Evolutionary conservation across 139 green algal species (phyloP).

Genomic region (Micractinium sp.): DNA sequence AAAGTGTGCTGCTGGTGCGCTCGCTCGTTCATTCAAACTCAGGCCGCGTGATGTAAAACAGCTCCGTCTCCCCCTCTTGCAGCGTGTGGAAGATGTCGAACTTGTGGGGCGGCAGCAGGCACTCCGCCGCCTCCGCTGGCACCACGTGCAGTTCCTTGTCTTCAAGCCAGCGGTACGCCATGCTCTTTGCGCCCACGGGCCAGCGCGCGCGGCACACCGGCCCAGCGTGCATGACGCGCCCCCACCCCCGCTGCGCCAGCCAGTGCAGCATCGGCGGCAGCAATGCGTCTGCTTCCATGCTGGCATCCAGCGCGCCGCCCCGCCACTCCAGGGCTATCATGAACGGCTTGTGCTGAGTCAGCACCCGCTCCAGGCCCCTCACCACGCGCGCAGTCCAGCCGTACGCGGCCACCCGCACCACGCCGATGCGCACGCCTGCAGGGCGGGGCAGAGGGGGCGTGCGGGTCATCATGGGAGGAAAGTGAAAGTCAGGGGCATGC

Average conservation of each 20-base stretch:
- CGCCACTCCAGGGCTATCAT: background rate
- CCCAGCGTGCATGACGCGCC: background rate
- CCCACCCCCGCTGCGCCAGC: background rate
- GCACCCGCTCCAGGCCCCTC: background rate
- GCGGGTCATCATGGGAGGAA: too few species aligned
- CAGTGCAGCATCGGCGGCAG: background rate
- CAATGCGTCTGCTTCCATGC: background rate
- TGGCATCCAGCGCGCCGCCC: background rate
- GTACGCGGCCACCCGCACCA: background rate
- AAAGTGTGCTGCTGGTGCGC: background rate
- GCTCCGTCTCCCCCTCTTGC: background rate
- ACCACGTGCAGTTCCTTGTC: background rate
- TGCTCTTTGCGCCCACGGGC: background rate
- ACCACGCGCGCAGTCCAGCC: background rate
- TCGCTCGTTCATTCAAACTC: background rate
- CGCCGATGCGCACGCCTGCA: background rate
- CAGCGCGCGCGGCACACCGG: background rate
- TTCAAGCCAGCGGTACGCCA: background rate
- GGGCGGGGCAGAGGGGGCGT: background rate
- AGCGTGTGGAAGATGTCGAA: background rate
- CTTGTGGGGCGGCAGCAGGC: background rate
- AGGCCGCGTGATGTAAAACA: background rate
- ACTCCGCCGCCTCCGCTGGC: background rate
- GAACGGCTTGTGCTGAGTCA: background rate
- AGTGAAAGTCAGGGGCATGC: too few species aligned